Evolutionary conservation across 768 basidiomycete genomes (phyloP), one percentile per base, ranked within the genome.

Genomic region (Leccinum sublutescens): DNA sequence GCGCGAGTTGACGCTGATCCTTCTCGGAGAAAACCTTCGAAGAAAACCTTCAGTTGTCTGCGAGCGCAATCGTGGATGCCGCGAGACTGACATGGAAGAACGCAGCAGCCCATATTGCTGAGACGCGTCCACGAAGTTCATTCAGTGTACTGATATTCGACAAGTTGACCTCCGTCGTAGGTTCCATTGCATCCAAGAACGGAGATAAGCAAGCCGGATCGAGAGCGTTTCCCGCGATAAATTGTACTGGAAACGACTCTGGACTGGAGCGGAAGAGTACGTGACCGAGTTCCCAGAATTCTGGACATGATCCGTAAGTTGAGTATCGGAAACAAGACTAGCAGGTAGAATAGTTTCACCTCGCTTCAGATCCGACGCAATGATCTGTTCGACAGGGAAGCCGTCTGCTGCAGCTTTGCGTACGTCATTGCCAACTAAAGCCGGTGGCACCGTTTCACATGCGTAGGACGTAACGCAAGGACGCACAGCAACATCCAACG

Each of bases 211-310:
- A 73, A 3, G 62, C 58, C 7, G 78, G 70, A 59, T 85, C 77
- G 50, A 88, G 80, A 0, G 71, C 76, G 59, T 89, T 79, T 1
- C 86, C 87, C 12, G 76, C 70, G 15, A 88, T 55, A 66, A 89
- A 88, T 0, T 74, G 68, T 0, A 77, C 82, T 2, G 84, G 82
- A 69, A 84, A 87, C 0, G 79, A 76, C 40, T 79, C 72, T 0
- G 80, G 78, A 0, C 76, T 82, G 4, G 81, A 77, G 52, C 69
- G 77, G 73, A 87, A 89, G 15, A 89, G 75, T 47, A 81, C 75
- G 60, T 88, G 85, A 1, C 87, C 87, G 4, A 80, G 75, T 4
- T 82, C 75, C 86, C 85, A 88, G 61, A 84, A 83, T 8, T 73
- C 86, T 87, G 56, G 17, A 31, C 51, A 43, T 31, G 21, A 17